Evolutionary conservation across 164 flowering plant species (phyloP).

Genomic region (Aristolochia californica): DNA sequence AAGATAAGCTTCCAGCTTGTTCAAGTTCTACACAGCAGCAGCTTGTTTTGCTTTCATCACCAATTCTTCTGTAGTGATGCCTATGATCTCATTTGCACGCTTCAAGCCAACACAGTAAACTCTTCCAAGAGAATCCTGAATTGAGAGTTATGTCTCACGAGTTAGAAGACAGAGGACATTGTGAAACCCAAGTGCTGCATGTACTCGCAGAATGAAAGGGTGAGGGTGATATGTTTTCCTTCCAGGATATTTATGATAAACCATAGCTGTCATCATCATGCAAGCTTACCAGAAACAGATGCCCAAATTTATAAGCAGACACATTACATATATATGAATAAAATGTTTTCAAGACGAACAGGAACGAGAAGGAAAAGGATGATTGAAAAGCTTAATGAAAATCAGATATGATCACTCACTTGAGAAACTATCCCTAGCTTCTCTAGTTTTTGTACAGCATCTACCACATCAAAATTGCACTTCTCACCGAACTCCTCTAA

Average conservation of each 20-base stretch:
- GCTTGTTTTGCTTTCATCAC: constrained; percentile 64
- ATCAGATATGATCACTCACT: constrained; percentile 34
- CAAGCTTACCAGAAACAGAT: too few relatives aligned
- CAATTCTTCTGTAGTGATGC: constrained; percentile 87
- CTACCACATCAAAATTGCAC: constrained; percentile 83
- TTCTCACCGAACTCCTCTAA: constrained; percentile 53
- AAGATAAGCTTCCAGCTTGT: too few relatives aligned
- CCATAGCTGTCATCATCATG: too few relatives aligned
- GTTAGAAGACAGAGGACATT: not conserved
- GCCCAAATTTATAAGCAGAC: too few relatives aligned
- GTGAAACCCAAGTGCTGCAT: too few relatives aligned
- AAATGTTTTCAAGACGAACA: not conserved
- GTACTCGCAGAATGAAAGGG: too few relatives aligned
- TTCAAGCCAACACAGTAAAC: constrained; percentile 56
- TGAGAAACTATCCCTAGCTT: constrained; percentile 69
- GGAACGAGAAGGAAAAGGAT: not conserved
- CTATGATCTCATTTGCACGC: constrained; percentile 91
- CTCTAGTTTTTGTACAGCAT: constrained; percentile 80
- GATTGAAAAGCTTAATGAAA: not conserved
- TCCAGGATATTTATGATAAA: too few relatives aligned
- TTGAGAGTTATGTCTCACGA: not conserved
- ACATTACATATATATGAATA: too few relatives aligned
- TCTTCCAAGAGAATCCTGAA: constrained; percentile 71
- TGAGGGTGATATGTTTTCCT: too few relatives aligned
- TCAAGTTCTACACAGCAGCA: constrained; percentile 12